A percentile compares a stretch with the other conserved stretches of the same genome.
These are phyloP conservation scores for Narthecium ossifragum DNA, from an alignment of 106 monocot genomes.

Conservation along the genomic window DNA sequence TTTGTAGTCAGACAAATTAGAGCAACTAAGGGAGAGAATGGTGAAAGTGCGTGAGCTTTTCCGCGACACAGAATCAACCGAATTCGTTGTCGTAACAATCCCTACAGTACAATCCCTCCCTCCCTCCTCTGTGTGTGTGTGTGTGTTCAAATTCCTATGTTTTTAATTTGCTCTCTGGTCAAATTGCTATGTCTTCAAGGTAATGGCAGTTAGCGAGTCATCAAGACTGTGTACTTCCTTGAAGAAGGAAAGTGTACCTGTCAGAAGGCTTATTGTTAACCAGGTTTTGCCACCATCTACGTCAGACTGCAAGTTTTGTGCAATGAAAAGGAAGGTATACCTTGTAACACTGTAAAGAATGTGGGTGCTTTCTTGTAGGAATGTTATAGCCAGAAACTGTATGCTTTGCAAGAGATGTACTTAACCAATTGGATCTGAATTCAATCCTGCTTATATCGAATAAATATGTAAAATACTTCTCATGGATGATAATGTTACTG, in stretches of 20 bases:
- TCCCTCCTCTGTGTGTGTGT: not conserved
- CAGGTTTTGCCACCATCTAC: constrained; percentile 89
- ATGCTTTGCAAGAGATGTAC: too few species aligned
- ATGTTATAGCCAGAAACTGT: not conserved
- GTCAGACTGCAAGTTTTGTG: constrained; percentile 96
- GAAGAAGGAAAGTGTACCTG: constrained; percentile 89
- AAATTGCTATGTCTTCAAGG: constrained; percentile 18
- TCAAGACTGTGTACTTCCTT: constrained; percentile 81
- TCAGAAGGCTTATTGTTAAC: constrained; percentile 84
- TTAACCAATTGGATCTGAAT: too few species aligned
- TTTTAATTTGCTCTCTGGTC: not conserved
- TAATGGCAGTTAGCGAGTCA: constrained; percentile 93
- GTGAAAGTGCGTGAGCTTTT: constrained; percentile 92
- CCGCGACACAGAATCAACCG: constrained; percentile 83
- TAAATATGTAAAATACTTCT: too few species aligned
- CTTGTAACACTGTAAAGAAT: not conserved
- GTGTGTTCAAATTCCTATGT: not conserved
- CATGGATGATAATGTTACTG: too few species aligned
- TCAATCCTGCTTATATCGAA: too few species aligned
- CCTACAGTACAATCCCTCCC: constrained; percentile 58
- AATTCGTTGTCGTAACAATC: constrained; percentile 94
- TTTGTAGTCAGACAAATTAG: constrained; percentile 83
- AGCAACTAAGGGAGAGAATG: constrained; percentile 93
- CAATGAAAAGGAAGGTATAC: constrained; percentile 86
- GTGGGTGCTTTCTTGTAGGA: not conserved